phyloP scores from a whole-genome alignment of 1,284 basidiomycete genomes.

The Cryptococcus maquisensis region DNA sequence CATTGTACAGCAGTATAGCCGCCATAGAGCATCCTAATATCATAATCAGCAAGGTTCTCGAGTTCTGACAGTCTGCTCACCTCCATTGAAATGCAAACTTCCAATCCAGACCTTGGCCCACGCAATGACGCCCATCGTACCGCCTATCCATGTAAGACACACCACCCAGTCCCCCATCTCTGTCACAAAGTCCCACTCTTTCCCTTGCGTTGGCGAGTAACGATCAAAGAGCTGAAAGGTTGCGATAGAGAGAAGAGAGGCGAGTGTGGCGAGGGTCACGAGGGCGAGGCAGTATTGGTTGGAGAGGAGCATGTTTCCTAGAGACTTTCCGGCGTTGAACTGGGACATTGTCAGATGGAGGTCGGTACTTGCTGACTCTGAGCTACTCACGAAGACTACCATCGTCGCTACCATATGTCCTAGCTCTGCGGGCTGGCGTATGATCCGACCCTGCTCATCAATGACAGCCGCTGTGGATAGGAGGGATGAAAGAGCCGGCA shows the following conservation, averaged over 20 bases:
- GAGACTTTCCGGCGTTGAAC: conserved; percentile 62
- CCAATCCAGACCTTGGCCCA: conserved; percentile 75
- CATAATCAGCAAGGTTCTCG: background rate
- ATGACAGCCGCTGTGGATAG: conserved; percentile 50
- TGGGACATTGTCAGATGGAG: conserved; percentile 7
- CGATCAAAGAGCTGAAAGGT: conserved; percentile 72
- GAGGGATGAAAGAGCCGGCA: conserved; percentile 52
- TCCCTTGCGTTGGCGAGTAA: conserved; percentile 39
- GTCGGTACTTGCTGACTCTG: too few species aligned
- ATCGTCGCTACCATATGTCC: conserved; percentile 84
- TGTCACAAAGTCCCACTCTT: conserved; percentile 38
- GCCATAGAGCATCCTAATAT: conserved; percentile 79
- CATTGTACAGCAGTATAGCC: conserved; percentile 76
- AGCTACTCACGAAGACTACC: too few species aligned
- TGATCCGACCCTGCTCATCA: conserved; percentile 48
- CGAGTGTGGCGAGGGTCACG: conserved; percentile 71
- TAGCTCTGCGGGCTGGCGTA: conserved; percentile 60
- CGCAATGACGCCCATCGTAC: conserved; percentile 74
- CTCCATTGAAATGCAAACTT: conserved; percentile 87
- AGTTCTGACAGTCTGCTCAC: conserved; percentile 46
- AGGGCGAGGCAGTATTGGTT: conserved; percentile 44
- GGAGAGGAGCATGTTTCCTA: conserved; percentile 76
- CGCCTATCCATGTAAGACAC: conserved; percentile 72
- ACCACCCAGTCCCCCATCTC: conserved; percentile 51
- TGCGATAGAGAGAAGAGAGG: conserved; percentile 74